A percentile compares a stretch with the other conserved stretches of the same genome.
phyloP scores from a whole-genome alignment of 2,329 filamentous ascomycete species.

The Fusarium xylarioides region DNA sequence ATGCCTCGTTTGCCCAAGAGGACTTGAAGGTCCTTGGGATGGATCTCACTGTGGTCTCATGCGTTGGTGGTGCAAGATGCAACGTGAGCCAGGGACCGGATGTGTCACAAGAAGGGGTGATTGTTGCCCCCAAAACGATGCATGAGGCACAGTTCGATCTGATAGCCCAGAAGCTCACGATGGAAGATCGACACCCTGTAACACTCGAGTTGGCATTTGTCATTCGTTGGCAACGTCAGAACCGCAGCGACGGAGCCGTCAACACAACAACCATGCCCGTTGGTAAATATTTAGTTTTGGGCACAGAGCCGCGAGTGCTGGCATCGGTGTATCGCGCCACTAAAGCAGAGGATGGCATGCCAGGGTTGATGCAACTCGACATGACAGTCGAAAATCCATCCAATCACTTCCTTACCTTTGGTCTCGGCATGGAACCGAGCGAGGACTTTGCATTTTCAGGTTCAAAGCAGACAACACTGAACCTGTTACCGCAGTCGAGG shows the following conservation, averaged over 20 bases:
- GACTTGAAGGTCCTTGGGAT: constrained; percentile 72
- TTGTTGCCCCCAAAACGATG: constrained; percentile 72
- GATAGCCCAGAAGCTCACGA: constrained; percentile 75
- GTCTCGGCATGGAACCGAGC: constrained; percentile 88
- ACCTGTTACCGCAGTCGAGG: constrained; percentile 83
- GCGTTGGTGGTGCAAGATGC: constrained; percentile 71
- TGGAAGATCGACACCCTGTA: constrained; percentile 84
- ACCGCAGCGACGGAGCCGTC: constrained; percentile 43
- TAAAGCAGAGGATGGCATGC: constrained; percentile 38
- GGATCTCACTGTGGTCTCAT: constrained; percentile 67
- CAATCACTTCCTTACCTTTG: constrained; percentile 93
- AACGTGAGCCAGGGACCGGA: constrained; percentile 52
- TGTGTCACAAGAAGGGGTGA: constrained; percentile 53
- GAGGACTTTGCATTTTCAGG: constrained; percentile 95
- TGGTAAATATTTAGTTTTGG: constrained; percentile 81
- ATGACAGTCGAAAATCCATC: constrained; percentile 91
- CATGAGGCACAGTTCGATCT: constrained; percentile 78
- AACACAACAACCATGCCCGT: constrained; percentile 78
- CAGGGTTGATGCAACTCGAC: constrained; percentile 56
- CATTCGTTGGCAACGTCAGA: constrained; percentile 77
- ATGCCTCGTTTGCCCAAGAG: constrained; percentile 80
- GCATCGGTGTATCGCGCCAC: constrained; percentile 61
- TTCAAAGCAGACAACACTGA: constrained; percentile 80
- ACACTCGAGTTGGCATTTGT: constrained; percentile 78
- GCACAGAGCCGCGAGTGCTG: constrained; percentile 86